These are phyloP conservation scores for Eucalyptus erythrocorys DNA, from an alignment of 345 rosid species.

Conservation along the genomic window DNA sequence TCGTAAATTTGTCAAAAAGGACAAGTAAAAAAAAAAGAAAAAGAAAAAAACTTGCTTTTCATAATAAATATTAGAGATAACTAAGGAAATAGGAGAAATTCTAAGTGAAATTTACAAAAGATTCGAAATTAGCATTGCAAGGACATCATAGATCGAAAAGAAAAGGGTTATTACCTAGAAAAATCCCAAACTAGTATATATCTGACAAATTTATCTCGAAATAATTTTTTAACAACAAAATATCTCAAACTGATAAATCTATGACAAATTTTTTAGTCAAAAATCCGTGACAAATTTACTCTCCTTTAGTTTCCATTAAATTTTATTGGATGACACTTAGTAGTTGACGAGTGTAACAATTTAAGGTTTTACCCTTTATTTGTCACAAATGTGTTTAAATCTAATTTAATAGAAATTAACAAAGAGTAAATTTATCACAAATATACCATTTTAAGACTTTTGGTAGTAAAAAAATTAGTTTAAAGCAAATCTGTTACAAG, in stretches of 20 bases:
- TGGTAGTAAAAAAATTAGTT: no score
- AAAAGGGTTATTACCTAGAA: fast-evolving
- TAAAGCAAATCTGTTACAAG: no score
- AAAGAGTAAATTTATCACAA: neutral
- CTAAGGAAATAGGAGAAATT: neutral
- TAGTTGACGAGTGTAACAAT: neutral
- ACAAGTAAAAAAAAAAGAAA: no score
- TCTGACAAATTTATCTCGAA: fast-evolving
- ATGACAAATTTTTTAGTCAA: no score
- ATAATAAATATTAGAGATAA: neutral
- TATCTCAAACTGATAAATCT: fast-evolving
- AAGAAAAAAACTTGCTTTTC: neutral
- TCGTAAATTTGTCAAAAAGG: no score
- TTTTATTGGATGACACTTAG: neutral
- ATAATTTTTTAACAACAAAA: no score
- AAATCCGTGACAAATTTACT: neutral
- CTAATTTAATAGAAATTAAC: no score
- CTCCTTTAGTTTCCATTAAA: neutral
- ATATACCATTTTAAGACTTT: no score
- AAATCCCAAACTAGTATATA: neutral
- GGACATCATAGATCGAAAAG: neutral
- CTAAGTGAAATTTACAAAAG: neutral
- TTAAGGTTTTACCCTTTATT: neutral
- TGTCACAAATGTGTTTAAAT: no score
- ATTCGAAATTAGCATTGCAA: neutral